Conservation (phyloP, 805 yeast genomes). For the Saccharomycopsis fibuligera region DNA sequence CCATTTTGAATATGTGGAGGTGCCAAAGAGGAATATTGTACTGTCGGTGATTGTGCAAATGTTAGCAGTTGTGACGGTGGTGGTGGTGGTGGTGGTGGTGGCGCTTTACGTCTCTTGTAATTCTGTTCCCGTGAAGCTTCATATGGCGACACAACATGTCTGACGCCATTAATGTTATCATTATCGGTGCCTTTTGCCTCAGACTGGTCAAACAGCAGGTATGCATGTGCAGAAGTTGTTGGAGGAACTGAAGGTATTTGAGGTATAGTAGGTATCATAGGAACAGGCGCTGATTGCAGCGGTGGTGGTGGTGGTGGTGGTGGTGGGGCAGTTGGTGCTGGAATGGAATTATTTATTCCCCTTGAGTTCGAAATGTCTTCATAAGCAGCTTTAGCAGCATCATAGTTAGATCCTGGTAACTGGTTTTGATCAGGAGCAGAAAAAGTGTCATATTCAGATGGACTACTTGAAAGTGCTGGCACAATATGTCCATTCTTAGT, state of each 20-base stretch:
- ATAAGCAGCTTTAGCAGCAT: too few relatives aligned
- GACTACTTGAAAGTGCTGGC: too few relatives aligned
- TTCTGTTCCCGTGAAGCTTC: slow-evolving; percentile 15
- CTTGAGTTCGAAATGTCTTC: too few relatives aligned
- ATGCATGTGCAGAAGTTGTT: neutral
- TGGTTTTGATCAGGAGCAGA: too few relatives aligned
- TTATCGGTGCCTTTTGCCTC: neutral
- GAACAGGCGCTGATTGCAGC: slow-evolving; percentile 12
- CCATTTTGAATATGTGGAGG: slow-evolving; percentile 12
- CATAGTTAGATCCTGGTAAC: too few relatives aligned
- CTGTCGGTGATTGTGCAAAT: too few relatives aligned
- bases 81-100: neutral
- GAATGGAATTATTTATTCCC: too few relatives aligned
- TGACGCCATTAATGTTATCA: too few relatives aligned
- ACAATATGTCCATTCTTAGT: too few relatives aligned
- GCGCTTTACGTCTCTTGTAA: slow-evolving; percentile 1
- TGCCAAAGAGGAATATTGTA: slow-evolving; percentile 6
- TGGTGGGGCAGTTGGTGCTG: slow-evolving; percentile 5
- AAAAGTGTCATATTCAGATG: too few relatives aligned
- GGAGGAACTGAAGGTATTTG: neutral
- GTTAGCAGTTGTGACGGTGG: slow-evolving; percentile 2
- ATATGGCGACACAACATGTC: slow-evolving; percentile 10
- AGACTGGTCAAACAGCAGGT: too few relatives aligned
- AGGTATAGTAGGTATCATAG: neutral
- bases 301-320: slow-evolving; percentile 23